Evolutionary conservation across 441 rosid species (phyloP), one percentile per base, ranked within the genome.

Genomic region (Biscutella auriculata): DNA sequence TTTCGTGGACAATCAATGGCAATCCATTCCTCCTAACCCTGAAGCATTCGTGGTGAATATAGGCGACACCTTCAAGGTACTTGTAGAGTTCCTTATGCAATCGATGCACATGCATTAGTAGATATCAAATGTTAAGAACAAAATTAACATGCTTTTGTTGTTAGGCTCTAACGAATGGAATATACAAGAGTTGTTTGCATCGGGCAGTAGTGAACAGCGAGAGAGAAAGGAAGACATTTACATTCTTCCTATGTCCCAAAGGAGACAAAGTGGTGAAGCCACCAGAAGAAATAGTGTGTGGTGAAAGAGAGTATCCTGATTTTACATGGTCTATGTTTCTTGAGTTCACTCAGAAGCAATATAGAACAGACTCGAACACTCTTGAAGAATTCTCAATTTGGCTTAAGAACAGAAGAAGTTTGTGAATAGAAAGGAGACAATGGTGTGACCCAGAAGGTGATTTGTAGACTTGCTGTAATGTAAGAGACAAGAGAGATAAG

Each of bases 61-160:
- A 46, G 85, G 88, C 26, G 88, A 82, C 53, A 79, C 88, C 3
- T 76, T 82, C 69, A 74, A 63, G 85, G 85, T 82, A 79, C 42
- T 21, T 15, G 6, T 51, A 46, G 5, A 26, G 14, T 15, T 36
- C 30, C 2, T 36, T 29, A 53, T 50, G 37, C 17, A 36, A 37
- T 12, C 37, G 32, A 9, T 16, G n/a, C n/a, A 8, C 36, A 58
- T 60, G 60, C 49, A 33, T 14, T 23, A 12, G 32, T 34, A 25
- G 25, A n/a, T n/a, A 40, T 11, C 47, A 17, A 44, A 19, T n/a
- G n/a, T 16, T 41, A 41, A 49, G 17, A 29, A 12, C 37, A 54
- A 44, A 5, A 45, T 19, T 21, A 41, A 71, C 10, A n/a, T 21
- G 15, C 13, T 8, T 29, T 6, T 8, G 8, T 39, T 21, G 42